Evolutionary conservation across 257 asterid genomes (phyloP).

Genomic region (Solanum chmielewskii): DNA sequence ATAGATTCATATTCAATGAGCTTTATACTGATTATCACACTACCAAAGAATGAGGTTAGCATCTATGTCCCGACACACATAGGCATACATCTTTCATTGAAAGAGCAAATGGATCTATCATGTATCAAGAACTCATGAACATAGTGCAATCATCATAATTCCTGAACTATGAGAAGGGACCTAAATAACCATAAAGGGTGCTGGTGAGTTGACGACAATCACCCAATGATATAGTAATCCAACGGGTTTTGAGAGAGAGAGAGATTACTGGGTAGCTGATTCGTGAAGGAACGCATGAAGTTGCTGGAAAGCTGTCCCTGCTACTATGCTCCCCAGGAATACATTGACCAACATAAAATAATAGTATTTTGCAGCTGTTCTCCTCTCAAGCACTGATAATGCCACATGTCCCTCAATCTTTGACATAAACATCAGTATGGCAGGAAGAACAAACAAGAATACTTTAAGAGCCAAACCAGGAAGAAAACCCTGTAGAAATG

Average conservation of each 20-base stretch:
- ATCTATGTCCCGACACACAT: background rate
- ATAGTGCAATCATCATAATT: background rate
- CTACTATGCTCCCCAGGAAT: constrained; percentile 86
- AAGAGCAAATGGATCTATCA: background rate
- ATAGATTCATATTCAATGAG: background rate
- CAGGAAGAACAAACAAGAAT: constrained; percentile 61
- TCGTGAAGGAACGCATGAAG: constrained; percentile 87
- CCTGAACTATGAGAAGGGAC: background rate
- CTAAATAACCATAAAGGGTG: background rate
- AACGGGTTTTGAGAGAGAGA: background rate
- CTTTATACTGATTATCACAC: background rate
- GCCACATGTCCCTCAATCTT: constrained; percentile 92
- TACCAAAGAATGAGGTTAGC: background rate
- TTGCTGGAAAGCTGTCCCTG: constrained; percentile 96
- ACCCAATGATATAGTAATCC: background rate
- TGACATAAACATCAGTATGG: constrained; percentile 69
- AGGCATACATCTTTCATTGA: background rate
- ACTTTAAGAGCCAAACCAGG: constrained; percentile 88
- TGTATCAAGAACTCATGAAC: background rate
- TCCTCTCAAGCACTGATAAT: constrained; percentile 61
- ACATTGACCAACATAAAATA: constrained; percentile 93
- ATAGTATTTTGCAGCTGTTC: constrained; percentile 87
- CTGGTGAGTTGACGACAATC: background rate
- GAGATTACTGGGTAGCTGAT: constrained; percentile 52
- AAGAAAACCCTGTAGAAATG: constrained; percentile 91